Percentiles rank a stretch among this genome's conserved stretches.
These are phyloP conservation scores for Thelephora aurantiotincta DNA, from an alignment of 768 basidiomycete species.

Conservation along the genomic window DNA sequence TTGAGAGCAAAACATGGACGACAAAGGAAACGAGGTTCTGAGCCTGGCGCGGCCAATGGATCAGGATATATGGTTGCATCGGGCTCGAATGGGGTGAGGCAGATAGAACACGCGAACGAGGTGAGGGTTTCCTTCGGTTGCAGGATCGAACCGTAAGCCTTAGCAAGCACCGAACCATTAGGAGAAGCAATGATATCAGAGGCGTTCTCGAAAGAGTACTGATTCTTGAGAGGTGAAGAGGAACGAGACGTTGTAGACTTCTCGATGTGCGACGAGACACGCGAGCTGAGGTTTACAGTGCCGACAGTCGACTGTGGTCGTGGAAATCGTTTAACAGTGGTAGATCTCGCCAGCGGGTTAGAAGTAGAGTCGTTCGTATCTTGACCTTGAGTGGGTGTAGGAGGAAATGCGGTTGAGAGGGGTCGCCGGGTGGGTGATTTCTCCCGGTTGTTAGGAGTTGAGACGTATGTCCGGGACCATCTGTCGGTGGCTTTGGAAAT, in stretches of 20 bases:
- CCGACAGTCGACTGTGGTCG: constrained; percentile 25
- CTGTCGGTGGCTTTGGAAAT: constrained; percentile 38
- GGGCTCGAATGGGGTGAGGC: constrained; percentile 51
- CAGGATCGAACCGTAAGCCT: constrained; percentile 75
- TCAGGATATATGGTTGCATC: constrained; percentile 83
- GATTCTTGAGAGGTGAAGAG: constrained; percentile 42
- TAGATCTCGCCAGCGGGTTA: constrained; percentile 7
- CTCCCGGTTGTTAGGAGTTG: constrained; percentile 19
- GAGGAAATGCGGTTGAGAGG: constrained; percentile 9
- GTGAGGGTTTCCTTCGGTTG: constrained; percentile 65
- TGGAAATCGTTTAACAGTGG: constrained; percentile 34
- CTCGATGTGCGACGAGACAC: constrained; percentile 44
- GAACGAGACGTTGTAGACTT: constrained; percentile 36
- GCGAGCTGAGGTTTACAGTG: constrained; percentile 23
- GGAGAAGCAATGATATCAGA: constrained; percentile 31
- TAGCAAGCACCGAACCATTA: constrained; percentile 48
- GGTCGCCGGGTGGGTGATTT: constrained; percentile 28
- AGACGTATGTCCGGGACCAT: constrained; percentile 73
- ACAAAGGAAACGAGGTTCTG: constrained; percentile 46
- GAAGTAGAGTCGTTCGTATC: constrained; percentile 9
- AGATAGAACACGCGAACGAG: constrained; percentile 55
- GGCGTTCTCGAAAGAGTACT: constrained; percentile 15
- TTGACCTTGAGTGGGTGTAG: constrained; percentile 6
- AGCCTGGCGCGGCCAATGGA: constrained; percentile 18
- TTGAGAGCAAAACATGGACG: constrained; percentile 54